These are phyloP conservation scores for Phaeoacremonium minimum DNA, from an alignment of 2,329 filamentous ascomycete species.

Conservation along the genomic window DNA sequence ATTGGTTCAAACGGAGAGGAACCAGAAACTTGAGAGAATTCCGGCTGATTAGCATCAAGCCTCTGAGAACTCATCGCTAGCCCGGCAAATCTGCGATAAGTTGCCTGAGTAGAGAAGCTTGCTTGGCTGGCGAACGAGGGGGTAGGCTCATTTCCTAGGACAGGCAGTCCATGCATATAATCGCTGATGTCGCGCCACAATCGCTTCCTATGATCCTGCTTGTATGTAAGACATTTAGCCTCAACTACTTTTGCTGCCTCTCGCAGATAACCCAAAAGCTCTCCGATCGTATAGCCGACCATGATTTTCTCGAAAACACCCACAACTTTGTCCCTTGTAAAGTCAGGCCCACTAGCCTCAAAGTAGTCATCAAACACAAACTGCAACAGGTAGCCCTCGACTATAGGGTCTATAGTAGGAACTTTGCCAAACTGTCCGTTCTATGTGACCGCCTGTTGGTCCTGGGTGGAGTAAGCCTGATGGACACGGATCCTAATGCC, in stretches of 20 bases:
- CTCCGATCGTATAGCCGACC: conserved; percentile 1
- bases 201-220: not conserved
- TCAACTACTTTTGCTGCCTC: not conserved
- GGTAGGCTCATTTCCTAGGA: no score
- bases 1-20: no score
- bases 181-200: not conserved
- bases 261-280: not conserved
- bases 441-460: no score
- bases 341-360: not conserved
- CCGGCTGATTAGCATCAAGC: no score
- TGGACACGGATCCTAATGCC: conserved; percentile 4
- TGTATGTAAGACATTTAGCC: not conserved
- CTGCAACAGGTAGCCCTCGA: conserved; percentile 1
- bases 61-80: no score
- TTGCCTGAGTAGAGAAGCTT: no score
- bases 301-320: conserved; percentile 2
- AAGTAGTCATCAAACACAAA: conserved; percentile 2
- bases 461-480: not conserved
- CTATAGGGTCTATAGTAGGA: not conserved
- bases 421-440: not conserved
- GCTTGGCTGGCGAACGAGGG: no score
- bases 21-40: no score
- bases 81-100: no score
- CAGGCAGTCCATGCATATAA: no score
- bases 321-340: conserved; percentile 2